Conservation (phyloP, 1,139 yeast species). For the Kurtzmaniella quercitrusa region DNA sequence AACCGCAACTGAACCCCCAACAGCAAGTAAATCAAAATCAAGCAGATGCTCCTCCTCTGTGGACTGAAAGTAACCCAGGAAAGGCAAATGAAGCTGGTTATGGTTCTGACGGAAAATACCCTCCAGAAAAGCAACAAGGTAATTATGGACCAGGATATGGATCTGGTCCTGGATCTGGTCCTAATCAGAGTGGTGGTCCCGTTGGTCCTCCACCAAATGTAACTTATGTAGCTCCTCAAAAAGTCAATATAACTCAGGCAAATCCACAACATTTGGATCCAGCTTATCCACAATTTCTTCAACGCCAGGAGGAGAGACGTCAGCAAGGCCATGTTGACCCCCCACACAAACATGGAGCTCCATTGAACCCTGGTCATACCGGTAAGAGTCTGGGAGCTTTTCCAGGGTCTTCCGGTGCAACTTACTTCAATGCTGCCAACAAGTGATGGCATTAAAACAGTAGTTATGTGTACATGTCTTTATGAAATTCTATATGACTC, state of each 20-base stretch:
- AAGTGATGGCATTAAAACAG: no score
- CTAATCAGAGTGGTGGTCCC: neutral
- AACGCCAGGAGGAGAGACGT: conserved; percentile 30
- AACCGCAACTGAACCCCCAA: neutral
- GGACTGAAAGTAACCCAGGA: neutral
- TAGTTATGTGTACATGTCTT: no score
- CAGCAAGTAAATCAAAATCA: conserved; percentile 1
- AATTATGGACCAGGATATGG: neutral
- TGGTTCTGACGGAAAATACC: neutral
- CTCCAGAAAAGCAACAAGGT: neutral
- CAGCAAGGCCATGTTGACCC: conserved; percentile 24
- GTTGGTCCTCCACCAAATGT: conserved; percentile 14
- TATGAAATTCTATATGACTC: no score
- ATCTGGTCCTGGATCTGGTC: neutral
- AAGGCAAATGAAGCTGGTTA: neutral
- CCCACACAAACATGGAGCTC: conserved; percentile 31
- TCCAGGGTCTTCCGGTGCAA: conserved; percentile 39
- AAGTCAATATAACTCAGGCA: conserved; percentile 33
- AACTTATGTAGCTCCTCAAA: conserved; percentile 28
- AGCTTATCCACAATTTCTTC: conserved; percentile 30
- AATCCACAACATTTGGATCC: conserved; percentile 37
- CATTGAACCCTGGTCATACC: conserved; percentile 26
- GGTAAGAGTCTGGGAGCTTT: conserved; percentile 28
- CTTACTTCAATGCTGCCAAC: conserved; percentile 38
- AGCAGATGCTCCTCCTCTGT: neutral